Evolutionary conservation across 2,329 filamentous ascomycete species (phyloP), one percentile per base, ranked within the genome.

Genomic region (Nemania sp.): DNA sequence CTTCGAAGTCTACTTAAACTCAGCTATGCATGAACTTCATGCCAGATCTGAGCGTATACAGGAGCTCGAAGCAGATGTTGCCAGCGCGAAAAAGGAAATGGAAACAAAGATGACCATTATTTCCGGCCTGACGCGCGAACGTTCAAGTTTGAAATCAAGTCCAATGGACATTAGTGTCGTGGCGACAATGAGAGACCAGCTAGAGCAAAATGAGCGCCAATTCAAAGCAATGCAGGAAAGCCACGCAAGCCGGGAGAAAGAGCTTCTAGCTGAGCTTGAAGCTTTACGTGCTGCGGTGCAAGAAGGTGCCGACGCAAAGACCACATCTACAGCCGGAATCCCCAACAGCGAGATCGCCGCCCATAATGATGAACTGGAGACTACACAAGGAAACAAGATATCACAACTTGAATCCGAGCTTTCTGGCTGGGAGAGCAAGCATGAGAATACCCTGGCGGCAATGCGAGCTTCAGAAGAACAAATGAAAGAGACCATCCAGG

Each of bases 51-150:
- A 97, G 70, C 86, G 92, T 23, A 92, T 97, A 48, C 90, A 95
- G 67, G 86, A 92, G 64, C 79, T 99, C 12, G 94, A 99, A 71
- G 85, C 86, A 5, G 93, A 96, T 63, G 83, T 97, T 52, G 78
- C 86, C 22, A 86, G 84, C 3, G 84, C 91, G 19, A 94, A 90
- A 77, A 96, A 91, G 76, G 94, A 99, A 72, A 96, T 97, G 88
- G 94, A 99, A 68, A 86, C 83, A 59, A 99, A 99, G 81, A 91
- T 93, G 78, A 90, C 90, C 24, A 92, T 99, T 68, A 97, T 99
- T 64, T 90, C 91, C 24, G 94, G 94, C 6, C 79, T 99, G 59
- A 96, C 94, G 3, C 87, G 94, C 49, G 95, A 99, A 72, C 82
- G 95, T 54, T 93, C 91, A 3, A 97, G 91, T 73, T 80, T 97